These are phyloP conservation scores for Lepidium aucheri DNA, from an alignment of 345 rosid species.

Conservation along the genomic window DNA sequence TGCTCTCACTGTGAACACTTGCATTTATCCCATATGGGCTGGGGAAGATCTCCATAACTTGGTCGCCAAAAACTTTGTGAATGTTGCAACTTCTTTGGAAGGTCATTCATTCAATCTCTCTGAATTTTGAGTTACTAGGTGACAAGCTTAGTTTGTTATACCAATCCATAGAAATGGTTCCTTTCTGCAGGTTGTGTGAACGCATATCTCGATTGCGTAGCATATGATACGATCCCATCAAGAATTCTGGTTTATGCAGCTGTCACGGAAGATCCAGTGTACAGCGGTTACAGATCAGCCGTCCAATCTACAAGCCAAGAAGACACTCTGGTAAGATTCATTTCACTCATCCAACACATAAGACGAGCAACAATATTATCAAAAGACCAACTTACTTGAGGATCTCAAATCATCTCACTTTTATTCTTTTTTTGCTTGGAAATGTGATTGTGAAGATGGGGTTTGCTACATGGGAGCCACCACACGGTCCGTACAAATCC, in stretches of 20 bases:
- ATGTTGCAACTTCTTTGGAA: conserved; percentile 79
- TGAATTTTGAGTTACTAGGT: neutral
- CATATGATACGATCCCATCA: conserved; percentile 62
- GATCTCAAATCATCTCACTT: neutral
- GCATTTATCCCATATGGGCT: conserved; percentile 92
- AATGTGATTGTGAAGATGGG: conserved; percentile 44
- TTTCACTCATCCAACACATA: neutral
- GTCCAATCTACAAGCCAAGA: conserved; percentile 86
- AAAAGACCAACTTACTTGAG: neutral
- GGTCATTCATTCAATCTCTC: conserved; percentile 29
- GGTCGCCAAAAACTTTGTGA: conserved; percentile 69
- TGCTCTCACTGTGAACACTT: conserved; percentile 54
- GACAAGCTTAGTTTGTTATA: neutral
- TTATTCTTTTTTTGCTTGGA: neutral
- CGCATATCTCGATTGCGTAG: conserved; percentile 59
- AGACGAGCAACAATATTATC: neutral
- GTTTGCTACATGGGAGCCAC: conserved; percentile 95
- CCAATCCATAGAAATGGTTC: conserved; percentile 3
- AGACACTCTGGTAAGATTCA: conserved; percentile 57
- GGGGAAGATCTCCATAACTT: conserved; percentile 84
- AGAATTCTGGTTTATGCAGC: conserved; percentile 79
- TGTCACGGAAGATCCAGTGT: conserved; percentile 67
- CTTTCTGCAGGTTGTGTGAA: conserved; percentile 55
- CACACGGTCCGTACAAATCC: conserved; percentile 74
- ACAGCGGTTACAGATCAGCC: conserved; percentile 75